Percentiles rank a stretch among this genome's conserved stretches.
Conservation (phyloP, 805 yeast genomes). For the Myxozyma mucilagina region DNA sequence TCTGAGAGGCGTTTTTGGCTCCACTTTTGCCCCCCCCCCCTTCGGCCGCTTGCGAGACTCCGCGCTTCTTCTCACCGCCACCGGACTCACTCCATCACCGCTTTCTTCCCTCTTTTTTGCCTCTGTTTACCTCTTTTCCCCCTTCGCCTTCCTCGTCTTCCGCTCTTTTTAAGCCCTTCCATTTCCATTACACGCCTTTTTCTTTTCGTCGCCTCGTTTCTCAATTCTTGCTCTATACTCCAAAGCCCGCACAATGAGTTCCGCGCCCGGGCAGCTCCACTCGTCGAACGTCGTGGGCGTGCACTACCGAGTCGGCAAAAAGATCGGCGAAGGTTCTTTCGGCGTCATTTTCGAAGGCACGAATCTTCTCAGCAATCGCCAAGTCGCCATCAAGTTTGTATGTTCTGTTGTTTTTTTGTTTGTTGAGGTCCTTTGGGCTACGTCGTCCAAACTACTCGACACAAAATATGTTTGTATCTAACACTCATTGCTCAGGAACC, state of each 20-base stretch:
- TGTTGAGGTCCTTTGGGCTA: neutral
- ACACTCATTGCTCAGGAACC: slow-evolving; percentile 52
- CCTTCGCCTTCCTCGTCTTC: slow-evolving; percentile 1
- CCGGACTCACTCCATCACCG: slow-evolving; percentile 2
- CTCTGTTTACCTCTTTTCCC: neutral
- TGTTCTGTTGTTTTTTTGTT: neutral
- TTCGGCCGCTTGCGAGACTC: neutral
- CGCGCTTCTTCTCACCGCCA: slow-evolving; percentile 1
- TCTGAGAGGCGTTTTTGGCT: neutral
- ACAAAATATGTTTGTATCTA: neutral
- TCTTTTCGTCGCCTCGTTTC: no score
- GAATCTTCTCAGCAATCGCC: slow-evolving; percentile 84
- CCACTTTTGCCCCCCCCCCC: neutral
- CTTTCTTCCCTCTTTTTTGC: neutral
- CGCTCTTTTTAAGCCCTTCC: neutral
- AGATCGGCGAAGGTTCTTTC: slow-evolving; percentile 97
- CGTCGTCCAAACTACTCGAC: neutral
- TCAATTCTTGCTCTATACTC: slow-evolving; percentile 8
- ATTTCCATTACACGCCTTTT: neutral
- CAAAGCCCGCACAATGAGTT: slow-evolving; percentile 23
- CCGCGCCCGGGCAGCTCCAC: slow-evolving; percentile 37
- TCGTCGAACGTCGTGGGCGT: slow-evolving; percentile 78
- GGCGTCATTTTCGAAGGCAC: slow-evolving; percentile 97
- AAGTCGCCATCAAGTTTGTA: slow-evolving; percentile 92
- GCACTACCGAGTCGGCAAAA: slow-evolving; percentile 94